A percentile compares a stretch with the other conserved stretches of the same genome.
These are phyloP conservation scores for Eustoma russellianum DNA, from an alignment of 257 asterid genomes.

Conservation along the genomic window DNA sequence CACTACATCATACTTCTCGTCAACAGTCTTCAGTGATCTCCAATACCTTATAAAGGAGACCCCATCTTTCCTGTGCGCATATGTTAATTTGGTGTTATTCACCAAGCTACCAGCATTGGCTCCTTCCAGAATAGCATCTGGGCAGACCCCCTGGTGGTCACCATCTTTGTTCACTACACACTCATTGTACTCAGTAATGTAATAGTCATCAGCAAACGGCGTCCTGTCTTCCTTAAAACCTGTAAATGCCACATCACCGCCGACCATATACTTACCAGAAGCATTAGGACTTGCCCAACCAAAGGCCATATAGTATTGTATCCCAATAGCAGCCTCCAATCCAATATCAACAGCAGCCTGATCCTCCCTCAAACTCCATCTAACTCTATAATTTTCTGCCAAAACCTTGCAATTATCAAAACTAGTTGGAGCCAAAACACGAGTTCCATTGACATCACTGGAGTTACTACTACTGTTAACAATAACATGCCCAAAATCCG, in stretches of 20 bases:
- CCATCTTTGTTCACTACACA: constrained; percentile 64
- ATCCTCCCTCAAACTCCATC: constrained; percentile 61
- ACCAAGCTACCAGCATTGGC: constrained; percentile 36
- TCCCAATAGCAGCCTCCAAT: constrained; percentile 70
- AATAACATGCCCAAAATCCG: constrained; percentile 80
- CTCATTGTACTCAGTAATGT: constrained; percentile 64
- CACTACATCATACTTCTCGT: constrained; percentile 45
- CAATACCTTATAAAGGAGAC: constrained; percentile 79
- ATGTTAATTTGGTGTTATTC: constrained; percentile 56
- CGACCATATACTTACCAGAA: constrained; percentile 59
- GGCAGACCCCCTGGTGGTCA: constrained; percentile 75
- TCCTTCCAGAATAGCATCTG: constrained; percentile 50
- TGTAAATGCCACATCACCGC: constrained; percentile 72
- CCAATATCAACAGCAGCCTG: constrained; percentile 56
- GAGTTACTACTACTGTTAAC: constrained; percentile 26
- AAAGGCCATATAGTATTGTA: constrained; percentile 73
- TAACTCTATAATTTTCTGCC: constrained; percentile 54
- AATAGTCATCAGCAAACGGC: constrained; percentile 83
- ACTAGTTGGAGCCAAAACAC: constrained; percentile 37
- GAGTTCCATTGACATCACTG: constrained; percentile 11
- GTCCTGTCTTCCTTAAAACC: constrained; percentile 70
- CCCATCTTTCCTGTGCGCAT: constrained; percentile 91
- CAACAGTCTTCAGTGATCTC: constrained; percentile 53
- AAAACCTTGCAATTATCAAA: constrained; percentile 65
- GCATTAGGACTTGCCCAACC: constrained; percentile 92